Evolutionary conservation across 2,329 filamentous ascomycete species (phyloP), one percentile per base, ranked within the genome.

Genomic region (Exophiala xenobiotica): DNA sequence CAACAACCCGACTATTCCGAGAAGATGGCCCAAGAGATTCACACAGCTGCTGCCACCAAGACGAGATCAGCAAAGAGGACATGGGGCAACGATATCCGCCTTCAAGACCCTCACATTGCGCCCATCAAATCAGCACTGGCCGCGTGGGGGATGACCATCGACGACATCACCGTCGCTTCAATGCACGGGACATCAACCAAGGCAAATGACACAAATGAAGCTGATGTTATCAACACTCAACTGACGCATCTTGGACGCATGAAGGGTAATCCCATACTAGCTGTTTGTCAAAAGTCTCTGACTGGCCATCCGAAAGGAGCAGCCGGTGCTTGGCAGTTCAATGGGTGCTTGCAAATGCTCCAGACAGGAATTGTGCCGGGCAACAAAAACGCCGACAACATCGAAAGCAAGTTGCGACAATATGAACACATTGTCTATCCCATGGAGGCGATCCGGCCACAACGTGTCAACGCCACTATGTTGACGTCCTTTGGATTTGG

Each of bases 401-500:
- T 71, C 24, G 69, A 72, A 27, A 47, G 60, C n/a, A 66, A 56
- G 41, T 57, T 65, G n/a, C 61, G 68, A 24, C 74, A 68, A 2
- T 71, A 18, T 18, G 41, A 44, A 27, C 24, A 27, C 23, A 27
- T 44, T 14, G 41, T 44, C 7, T 44, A 44, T 29, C 41, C 41
- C 22, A 44, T 27, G 22, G 24, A 44, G 26, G 16, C 22, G 5
- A 27, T 29, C 12, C n/a, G 24, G 24, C 22, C 22, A 29, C n/a
- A 18, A n/a, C 9, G 23, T 6, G n/a, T 44, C 16, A 27, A 19
- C 8, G 41, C 41, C 23, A 27, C 24, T 16, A 27, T 29, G 24
- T n/a, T 44, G 22, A 74, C 68, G 1, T 71, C 67, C 1, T 76
- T 76, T 46, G 73, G 72, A 0, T 76, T 75, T 51, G 71, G 71